Evolutionary conservation across 495 filamentous ascomycete genomes (phyloP), one percentile per base, ranked within the genome.

Genomic region (Penicillium chermesinum): DNA sequence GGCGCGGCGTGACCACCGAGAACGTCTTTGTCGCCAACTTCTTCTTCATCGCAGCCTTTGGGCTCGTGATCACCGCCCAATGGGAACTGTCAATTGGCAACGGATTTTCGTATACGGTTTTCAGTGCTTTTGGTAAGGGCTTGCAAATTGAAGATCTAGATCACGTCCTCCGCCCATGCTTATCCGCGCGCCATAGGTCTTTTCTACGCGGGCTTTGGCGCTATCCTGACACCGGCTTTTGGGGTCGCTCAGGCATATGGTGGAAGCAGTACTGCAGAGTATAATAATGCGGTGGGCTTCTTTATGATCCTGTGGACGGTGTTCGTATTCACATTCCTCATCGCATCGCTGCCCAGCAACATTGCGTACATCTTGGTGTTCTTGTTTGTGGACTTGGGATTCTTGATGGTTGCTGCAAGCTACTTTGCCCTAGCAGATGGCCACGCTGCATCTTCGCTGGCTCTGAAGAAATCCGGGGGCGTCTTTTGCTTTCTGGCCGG

Each of bases 21-120:
- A 76, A 75, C 53, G 70, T 72, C 8, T 79, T 67, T 46, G 66
- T 79, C 42, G 72, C 55, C 15, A 72, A 78, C 53, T 73, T 79
- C 62, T 76, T 74, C 61, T 73, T 74, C 46, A 65, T 74, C 36
- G 63, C 69, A 4, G 69, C 66, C 0, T 71, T 78, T 49, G 74
- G 73, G 0, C 63, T 79, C 44, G 64, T 79, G 0, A 53, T 78
- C 5, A 70, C 72, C 3, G 75, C 75, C 14, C 73, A 76, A 53
- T 79, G 73, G 76, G 74, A 76, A 46, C 49, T 75, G 4, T 67
- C 72, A 0, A 54, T 72, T 7, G 74, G 74, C 7, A 76, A 77
- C 50, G 71, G 64, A 0, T 78, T 74, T 37, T 67, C 70, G 5
- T 78, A 79, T 30, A 79, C 75, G 2, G 73, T 76, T 8, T 69